Conservation (phyloP, 805 yeast species). For the Nakazawaea siamensis region DNA sequence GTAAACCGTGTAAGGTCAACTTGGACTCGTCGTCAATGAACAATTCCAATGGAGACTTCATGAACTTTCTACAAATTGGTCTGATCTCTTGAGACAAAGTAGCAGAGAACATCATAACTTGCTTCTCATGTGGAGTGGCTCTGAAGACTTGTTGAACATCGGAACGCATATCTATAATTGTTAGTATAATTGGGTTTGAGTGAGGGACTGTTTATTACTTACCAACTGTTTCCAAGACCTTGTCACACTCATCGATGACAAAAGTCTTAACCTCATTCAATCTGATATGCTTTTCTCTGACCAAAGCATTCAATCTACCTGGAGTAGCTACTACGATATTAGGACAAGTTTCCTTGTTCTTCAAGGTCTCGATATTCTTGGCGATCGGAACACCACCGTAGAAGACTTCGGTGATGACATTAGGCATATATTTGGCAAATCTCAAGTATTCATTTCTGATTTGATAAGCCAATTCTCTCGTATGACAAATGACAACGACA, state of each 20-base stretch:
- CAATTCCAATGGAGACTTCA: slow-evolving; percentile 96
- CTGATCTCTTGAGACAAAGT: slow-evolving; percentile 90
- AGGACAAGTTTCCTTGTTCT: slow-evolving; percentile 90
- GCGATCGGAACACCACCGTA: slow-evolving; percentile 90
- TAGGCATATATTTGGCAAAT: slow-evolving; percentile 98
- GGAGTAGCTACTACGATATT: slow-evolving; percentile 97
- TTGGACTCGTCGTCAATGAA: slow-evolving; percentile 97
- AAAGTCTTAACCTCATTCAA: slow-evolving; percentile 87
- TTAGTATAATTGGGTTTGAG: slow-evolving; percentile 3
- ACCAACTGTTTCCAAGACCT: slow-evolving; percentile 66
- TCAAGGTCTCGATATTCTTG: slow-evolving; percentile 79
- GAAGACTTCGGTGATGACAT: slow-evolving; percentile 91
- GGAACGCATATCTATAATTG: slow-evolving; percentile 81
- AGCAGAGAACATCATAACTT: slow-evolving; percentile 99
- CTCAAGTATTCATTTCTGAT: slow-evolving; percentile 95
- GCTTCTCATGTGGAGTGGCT: slow-evolving; percentile 96
- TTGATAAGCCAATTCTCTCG: slow-evolving; percentile 98
- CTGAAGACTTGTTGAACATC: slow-evolving; percentile 98
- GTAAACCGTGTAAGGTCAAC: slow-evolving; percentile 95
- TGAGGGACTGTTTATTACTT: slow-evolving; percentile 11
- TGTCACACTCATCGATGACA: slow-evolving; percentile 97
- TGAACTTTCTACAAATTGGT: slow-evolving; percentile 94
- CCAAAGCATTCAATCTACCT: slow-evolving; percentile 92
- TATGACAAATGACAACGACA: slow-evolving; percentile 92
- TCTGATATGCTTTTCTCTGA: slow-evolving; percentile 83